phyloP scores from a whole-genome alignment of 768 basidiomycete species.

The Agrocybe praecox region DNA sequence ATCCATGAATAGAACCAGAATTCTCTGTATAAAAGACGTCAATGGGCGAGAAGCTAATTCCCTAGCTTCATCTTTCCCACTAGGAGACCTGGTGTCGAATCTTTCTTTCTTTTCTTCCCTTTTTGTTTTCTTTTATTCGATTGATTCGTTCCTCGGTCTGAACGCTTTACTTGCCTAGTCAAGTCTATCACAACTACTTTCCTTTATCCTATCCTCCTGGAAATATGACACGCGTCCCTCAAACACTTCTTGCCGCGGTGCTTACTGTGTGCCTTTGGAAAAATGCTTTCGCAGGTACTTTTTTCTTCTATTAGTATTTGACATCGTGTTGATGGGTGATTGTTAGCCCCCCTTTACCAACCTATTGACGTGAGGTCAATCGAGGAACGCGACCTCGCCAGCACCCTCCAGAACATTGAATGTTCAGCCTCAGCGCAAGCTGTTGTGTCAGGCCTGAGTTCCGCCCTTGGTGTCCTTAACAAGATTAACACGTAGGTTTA shows the following conservation, averaged over 20 bases:
- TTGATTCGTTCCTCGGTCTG: conserved; percentile 13
- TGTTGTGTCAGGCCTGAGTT: conserved; percentile 20
- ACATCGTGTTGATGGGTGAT: neutral
- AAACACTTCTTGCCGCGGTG: conserved; percentile 16
- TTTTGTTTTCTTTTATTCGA: conserved; percentile 13
- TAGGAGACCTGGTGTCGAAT: conserved; percentile 22
- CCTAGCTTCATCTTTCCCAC: conserved; percentile 16
- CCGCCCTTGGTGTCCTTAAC: conserved; percentile 19
- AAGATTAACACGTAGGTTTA: conserved; percentile 22
- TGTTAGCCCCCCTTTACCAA: conserved; percentile 13
- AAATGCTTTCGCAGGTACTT: conserved; percentile 18
- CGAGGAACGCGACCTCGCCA: conserved; percentile 17
- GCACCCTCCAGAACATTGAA: conserved; percentile 25
- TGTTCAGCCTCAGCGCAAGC: conserved; percentile 21
- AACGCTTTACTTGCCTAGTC: neutral
- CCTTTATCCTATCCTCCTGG: conserved; percentile 1
- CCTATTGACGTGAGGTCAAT: conserved; percentile 12
- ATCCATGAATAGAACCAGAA: neutral
- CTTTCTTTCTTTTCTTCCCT: conserved; percentile 2
- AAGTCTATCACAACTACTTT: conserved; percentile 8
- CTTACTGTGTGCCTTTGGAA: conserved; percentile 18
- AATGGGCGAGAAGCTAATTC: neutral
- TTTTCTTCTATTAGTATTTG: neutral
- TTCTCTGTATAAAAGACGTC: neutral
- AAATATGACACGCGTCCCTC: conserved; percentile 15